phyloP scores from a whole-genome alignment of 1,284 basidiomycete genomes.

The Spongiforma sp. region DNA sequence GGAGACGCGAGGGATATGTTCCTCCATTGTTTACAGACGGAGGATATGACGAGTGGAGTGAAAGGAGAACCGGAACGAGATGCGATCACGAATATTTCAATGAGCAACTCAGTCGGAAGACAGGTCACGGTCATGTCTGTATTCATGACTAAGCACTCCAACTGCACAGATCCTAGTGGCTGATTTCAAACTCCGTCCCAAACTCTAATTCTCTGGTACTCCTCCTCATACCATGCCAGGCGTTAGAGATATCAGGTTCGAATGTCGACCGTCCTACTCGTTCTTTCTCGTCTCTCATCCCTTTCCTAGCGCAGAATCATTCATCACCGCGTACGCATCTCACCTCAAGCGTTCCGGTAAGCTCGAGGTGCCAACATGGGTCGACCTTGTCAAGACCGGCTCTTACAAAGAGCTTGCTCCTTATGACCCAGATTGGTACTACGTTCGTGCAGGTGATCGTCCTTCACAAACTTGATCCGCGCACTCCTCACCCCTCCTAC shows the following conservation, averaged over 20 bases:
- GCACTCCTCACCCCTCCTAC: conserved; percentile 1
- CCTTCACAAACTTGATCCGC: conserved; percentile 4
- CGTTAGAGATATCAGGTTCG: conserved; percentile 92
- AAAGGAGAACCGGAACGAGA: conserved; percentile 47
- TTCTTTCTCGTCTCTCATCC: neutral
- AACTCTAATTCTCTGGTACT: conserved; percentile 45
- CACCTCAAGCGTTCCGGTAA: conserved; percentile 97
- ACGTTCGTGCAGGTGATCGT: conserved; percentile 89
- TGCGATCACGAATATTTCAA: conserved; percentile 59
- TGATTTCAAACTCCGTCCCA: conserved; percentile 39
- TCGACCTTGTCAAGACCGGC: conserved; percentile 99
- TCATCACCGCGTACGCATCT: conserved; percentile 91
- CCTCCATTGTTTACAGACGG: conserved; percentile 61
- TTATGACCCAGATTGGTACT: conserved; percentile 99
- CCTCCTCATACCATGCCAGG: conserved; percentile 79
- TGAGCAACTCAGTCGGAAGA: conserved; percentile 66
- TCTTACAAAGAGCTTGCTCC: conserved; percentile 98
- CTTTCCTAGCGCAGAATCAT: conserved; percentile 77
- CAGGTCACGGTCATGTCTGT: neutral
- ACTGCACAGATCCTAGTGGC: conserved; percentile 50
- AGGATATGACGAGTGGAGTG: conserved; percentile 51
- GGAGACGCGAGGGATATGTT: conserved; percentile 56
- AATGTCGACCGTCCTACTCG: conserved; percentile 31
- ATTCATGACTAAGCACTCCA: conserved; percentile 13
- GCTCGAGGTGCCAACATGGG: conserved; percentile 99